Conservation (phyloP, 768 basidiomycete genomes). For the Kwoniella newhampshirensis region DNA sequence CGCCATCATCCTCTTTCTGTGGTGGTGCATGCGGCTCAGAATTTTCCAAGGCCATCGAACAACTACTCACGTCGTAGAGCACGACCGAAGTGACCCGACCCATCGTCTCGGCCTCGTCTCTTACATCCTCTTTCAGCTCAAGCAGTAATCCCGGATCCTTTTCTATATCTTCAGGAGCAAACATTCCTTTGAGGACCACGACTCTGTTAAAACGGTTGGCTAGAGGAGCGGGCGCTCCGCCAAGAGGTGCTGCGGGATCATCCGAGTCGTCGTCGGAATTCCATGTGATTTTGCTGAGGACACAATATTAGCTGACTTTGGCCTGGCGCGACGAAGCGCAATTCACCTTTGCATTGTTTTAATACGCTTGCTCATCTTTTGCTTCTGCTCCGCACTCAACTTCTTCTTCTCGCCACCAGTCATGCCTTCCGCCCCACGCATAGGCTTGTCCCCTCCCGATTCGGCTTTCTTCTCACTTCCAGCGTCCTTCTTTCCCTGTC, state of each 20-base stretch:
- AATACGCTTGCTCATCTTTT: conserved; percentile 49
- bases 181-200: conserved; percentile 95
- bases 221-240: conserved; percentile 54
- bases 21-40: too few species aligned
- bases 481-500: conserved; percentile 10
- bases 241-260: conserved; percentile 38
- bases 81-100: conserved; percentile 96
- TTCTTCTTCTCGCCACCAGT: conserved; percentile 55
- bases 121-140: conserved; percentile 93
- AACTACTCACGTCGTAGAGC: conserved; percentile 78
- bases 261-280: conserved; percentile 91
- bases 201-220: conserved; percentile 62
- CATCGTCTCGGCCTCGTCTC: conserved; percentile 83
- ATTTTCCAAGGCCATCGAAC: not conserved
- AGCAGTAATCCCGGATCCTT: conserved; percentile 80
- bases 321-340: too few species aligned
- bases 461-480: conserved; percentile 15
- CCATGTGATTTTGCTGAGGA: conserved; percentile 84
- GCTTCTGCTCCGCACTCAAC: conserved; percentile 49
- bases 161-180: conserved; percentile 77
- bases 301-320: too few species aligned
- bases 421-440: conserved; percentile 57
- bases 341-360: conserved; percentile 60
- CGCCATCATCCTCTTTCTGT: conserved; percentile 85
- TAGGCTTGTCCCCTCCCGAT: conserved; percentile 65